phyloP scores from a whole-genome alignment of 2,329 filamentous ascomycete species.

The Sclerotinia nivalis region DNA sequence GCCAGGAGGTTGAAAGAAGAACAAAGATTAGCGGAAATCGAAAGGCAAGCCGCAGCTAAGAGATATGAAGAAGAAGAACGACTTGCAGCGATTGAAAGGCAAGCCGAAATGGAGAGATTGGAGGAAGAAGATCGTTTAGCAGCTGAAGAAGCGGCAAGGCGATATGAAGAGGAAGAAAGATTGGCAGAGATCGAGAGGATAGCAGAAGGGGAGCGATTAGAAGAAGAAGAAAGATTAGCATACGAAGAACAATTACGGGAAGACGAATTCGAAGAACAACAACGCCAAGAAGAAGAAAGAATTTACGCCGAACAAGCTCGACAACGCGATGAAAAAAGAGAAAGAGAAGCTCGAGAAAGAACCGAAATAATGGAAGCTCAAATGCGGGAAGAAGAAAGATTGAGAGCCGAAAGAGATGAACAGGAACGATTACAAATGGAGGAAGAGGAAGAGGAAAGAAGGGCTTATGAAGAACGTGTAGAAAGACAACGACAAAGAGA shows the following conservation, averaged over 20 bases:
- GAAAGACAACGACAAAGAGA: slow-evolving; percentile 18
- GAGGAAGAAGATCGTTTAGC: slow-evolving; percentile 19
- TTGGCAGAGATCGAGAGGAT: slow-evolving; percentile 5
- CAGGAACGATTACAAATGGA: slow-evolving; percentile 21
- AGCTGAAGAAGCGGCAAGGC: slow-evolving; percentile 10
- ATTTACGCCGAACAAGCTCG: slow-evolving; percentile 17
- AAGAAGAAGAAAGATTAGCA: slow-evolving; percentile 14
- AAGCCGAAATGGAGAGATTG: slow-evolving; percentile 1
- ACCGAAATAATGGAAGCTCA: slow-evolving; percentile 9
- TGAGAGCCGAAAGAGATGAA: slow-evolving; percentile 17
- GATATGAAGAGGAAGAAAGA: slow-evolving; percentile 13
- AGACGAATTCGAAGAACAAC: slow-evolving; percentile 18
- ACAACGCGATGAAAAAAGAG: slow-evolving; percentile 9
- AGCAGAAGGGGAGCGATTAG: slow-evolving; percentile 10
- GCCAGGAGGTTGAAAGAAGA: slow-evolving; percentile 23
- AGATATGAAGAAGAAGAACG: slow-evolving; percentile 21
- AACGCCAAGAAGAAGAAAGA: slow-evolving; percentile 18
- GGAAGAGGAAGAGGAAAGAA: slow-evolving; percentile 23
- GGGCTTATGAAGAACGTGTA: slow-evolving; percentile 4
- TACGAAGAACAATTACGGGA: slow-evolving; percentile 19
- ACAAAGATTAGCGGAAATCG: slow-evolving; percentile 7
- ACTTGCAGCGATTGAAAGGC: slow-evolving; percentile 1
- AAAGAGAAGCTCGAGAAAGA: slow-evolving; percentile 8
- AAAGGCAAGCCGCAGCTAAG: slow-evolving; percentile 6
- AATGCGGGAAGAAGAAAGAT: slow-evolving; percentile 13